Conservation (phyloP, 306 rosid genomes). For the Sicyos baderoa region DNA sequence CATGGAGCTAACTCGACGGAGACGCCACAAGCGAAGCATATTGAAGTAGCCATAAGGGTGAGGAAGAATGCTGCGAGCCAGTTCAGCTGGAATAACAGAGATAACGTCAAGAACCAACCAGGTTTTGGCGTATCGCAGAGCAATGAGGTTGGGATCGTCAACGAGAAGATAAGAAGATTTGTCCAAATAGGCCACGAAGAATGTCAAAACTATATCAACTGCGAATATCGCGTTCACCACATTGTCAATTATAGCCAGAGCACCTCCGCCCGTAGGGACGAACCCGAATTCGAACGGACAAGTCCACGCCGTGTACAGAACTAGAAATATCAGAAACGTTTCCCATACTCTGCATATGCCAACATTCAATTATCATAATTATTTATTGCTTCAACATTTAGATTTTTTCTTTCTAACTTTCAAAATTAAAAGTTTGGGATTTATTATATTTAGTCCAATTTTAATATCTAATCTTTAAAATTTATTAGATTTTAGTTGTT, state of each 20-base stretch:
- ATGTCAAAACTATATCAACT: slow-evolving; percentile 52
- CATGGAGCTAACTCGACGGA: slow-evolving; percentile 58
- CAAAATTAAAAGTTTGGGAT: too few species aligned
- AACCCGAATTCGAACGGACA: slow-evolving; percentile 84
- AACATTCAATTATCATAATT: too few species aligned
- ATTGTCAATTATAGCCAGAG: slow-evolving; percentile 39
- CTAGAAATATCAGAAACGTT: slow-evolving; percentile 40
- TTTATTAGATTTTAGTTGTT: too few species aligned
- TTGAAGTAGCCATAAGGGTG: slow-evolving; percentile 49
- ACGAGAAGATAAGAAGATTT: slow-evolving; percentile 43
- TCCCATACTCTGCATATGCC: slow-evolving; percentile 56
- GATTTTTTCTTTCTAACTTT: too few species aligned
- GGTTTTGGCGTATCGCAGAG: slow-evolving; percentile 43
- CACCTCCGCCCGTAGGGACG: slow-evolving; percentile 20
- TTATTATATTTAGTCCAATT: too few species aligned
- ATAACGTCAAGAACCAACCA: slow-evolving; percentile 58
- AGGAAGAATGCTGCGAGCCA: slow-evolving; percentile 32
- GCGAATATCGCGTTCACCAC: slow-evolving; percentile 51
- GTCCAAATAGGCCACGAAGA: slow-evolving; percentile 68
- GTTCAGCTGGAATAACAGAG: slow-evolving; percentile 53
- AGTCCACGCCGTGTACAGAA: slow-evolving; percentile 73
- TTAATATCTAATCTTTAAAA: too few species aligned
- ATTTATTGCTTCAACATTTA: too few species aligned
- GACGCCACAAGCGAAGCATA: slow-evolving; percentile 82
- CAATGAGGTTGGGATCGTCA: slow-evolving; percentile 39